These are phyloP conservation scores for Candida alai DNA, from an alignment of 805 yeast species.

Conservation along the genomic window DNA sequence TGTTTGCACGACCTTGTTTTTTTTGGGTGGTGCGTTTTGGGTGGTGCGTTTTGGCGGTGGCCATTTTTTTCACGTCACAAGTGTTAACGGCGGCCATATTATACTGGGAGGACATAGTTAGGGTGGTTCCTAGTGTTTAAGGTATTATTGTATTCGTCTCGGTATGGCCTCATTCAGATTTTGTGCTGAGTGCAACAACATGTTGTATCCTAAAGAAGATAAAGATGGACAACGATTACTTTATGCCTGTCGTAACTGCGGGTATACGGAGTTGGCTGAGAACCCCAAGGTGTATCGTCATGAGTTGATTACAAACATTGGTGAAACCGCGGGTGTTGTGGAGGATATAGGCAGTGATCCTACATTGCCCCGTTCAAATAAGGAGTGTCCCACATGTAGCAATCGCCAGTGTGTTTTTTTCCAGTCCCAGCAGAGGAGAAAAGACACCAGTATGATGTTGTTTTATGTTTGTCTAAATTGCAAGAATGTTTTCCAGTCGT, in stretches of 20 bases:
- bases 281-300: slow-evolving; percentile 86
- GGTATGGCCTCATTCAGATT: slow-evolving; percentile 89
- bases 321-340: slow-evolving; percentile 95
- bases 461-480: slow-evolving; percentile 91
- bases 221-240: slow-evolving; percentile 69
- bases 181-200: slow-evolving; percentile 95
- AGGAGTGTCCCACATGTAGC: slow-evolving; percentile 87
- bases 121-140: no score
- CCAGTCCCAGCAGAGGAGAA: slow-evolving; percentile 92
- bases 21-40: neutral
- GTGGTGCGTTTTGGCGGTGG: no score
- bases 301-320: slow-evolving; percentile 86
- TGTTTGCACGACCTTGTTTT: slow-evolving; percentile 1
- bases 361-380: slow-evolving; percentile 94
- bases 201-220: slow-evolving; percentile 97
- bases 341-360: slow-evolving; percentile 96
- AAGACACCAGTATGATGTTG: slow-evolving; percentile 92
- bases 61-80: no score
- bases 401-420: slow-evolving; percentile 91
- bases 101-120: no score
- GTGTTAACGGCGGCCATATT: no score
- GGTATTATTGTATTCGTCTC: no score
- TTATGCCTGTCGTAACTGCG: slow-evolving; percentile 92
- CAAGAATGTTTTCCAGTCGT: slow-evolving; percentile 61
- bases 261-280: slow-evolving; percentile 88